Percentiles rank a stretch among this genome's conserved stretches.
Conservation (phyloP, 352 stramenopile genomes). For the Blastocystis sp. region DNA sequence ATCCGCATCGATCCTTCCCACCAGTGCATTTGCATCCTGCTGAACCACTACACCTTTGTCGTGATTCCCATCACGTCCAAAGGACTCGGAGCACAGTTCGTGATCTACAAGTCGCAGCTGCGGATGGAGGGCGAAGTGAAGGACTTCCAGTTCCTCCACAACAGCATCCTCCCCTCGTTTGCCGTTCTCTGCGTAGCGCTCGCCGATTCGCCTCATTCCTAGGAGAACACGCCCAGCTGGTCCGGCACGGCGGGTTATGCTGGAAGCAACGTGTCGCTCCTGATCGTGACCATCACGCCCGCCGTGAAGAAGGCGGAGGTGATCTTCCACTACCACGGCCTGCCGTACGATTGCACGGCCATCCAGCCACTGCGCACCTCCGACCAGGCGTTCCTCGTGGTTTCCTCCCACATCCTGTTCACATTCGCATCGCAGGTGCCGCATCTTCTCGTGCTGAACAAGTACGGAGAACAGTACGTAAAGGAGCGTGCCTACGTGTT, state of each 20-base stretch:
- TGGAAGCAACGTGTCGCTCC: constrained; percentile 40
- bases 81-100: constrained; percentile 40
- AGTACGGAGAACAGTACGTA: constrained; percentile 38
- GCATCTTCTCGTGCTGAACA: constrained; percentile 30
- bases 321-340: constrained; percentile 44
- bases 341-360: constrained; percentile 45
- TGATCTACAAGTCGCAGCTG: constrained; percentile 42
- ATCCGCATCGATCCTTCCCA: constrained; percentile 54
- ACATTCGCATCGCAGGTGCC: background rate
- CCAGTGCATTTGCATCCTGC: constrained; percentile 38
- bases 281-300: constrained; percentile 3
- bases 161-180: constrained; percentile 47
- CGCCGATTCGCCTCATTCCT: background rate
- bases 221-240: constrained; percentile 53
- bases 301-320: background rate
- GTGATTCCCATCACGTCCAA: constrained; percentile 20
- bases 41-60: constrained; percentile 56
- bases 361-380: background rate
- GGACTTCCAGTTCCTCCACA: constrained; percentile 44
- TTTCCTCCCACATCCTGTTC: constrained; percentile 42
- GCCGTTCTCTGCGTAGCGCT: constrained; percentile 6
- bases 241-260: constrained; percentile 50
- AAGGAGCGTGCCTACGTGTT: constrained; percentile 21
- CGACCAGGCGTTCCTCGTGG: constrained; percentile 18
- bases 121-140: constrained; percentile 45